These are phyloP conservation scores for Saccharomyces pastorianus DNA, from an alignment of 1,139 yeast species.

Conservation along the genomic window DNA sequence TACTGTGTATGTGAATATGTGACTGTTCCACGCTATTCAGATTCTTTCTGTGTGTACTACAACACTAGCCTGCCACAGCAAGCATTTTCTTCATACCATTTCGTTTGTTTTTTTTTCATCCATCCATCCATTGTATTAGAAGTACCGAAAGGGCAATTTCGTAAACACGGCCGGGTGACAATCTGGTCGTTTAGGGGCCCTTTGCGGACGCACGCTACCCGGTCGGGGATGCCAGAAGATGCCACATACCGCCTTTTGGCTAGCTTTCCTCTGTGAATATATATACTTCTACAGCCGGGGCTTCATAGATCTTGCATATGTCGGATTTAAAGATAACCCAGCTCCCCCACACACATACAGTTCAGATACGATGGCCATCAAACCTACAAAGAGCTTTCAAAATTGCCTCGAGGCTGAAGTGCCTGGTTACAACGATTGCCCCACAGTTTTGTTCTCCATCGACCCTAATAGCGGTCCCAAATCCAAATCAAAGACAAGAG, in stretches of 20 bases:
- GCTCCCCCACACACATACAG: background rate
- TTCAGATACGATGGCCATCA: background rate
- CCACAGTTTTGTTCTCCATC: slow-evolving; percentile 24
- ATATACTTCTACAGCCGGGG: background rate
- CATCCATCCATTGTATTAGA: background rate
- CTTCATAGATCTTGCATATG: background rate
- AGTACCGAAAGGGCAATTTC: background rate
- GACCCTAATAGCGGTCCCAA: background rate
- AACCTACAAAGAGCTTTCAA: slow-evolving; percentile 23
- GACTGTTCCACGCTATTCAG: background rate
- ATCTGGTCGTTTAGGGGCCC: background rate
- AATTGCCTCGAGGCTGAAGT: slow-evolving; percentile 32
- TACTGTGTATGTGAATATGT: background rate
- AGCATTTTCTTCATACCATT: background rate
- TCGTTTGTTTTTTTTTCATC: background rate
- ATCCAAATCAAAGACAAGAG: slow-evolving; percentile 8
- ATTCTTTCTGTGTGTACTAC: background rate
- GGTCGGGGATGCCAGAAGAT: background rate
- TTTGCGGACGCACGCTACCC: background rate
- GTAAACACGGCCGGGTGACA: background rate
- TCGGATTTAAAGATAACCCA: background rate
- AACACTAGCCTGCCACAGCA: background rate
- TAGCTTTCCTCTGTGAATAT: background rate
- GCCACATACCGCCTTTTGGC: background rate
- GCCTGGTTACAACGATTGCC: slow-evolving; percentile 33